Conservation (phyloP, 2,329 filamentous ascomycete genomes). For the Tolypocladium paradoxum region DNA sequence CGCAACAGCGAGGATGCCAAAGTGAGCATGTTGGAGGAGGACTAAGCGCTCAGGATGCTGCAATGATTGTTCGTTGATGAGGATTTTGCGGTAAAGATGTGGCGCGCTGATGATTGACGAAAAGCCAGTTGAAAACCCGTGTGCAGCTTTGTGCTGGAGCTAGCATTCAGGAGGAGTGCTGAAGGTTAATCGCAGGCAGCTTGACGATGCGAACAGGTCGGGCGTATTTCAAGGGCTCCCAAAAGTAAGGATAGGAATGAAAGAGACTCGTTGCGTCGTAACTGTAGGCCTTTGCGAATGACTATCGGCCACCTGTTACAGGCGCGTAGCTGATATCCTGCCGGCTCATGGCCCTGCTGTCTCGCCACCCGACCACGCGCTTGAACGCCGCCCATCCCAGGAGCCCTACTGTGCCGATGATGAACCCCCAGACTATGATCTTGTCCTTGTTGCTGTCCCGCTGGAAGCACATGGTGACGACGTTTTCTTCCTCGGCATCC, state of each 20-base stretch:
- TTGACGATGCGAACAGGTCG: background rate
- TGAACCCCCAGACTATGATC: conserved; percentile 55
- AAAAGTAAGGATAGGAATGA: background rate
- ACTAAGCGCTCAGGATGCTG: conserved; percentile 19
- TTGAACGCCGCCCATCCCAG: conserved; percentile 49
- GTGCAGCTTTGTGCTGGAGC: background rate
- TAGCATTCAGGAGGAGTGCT: background rate
- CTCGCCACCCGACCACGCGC: conserved; percentile 32
- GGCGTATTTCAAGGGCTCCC: background rate
- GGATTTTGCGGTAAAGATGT: background rate
- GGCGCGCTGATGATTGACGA: background rate
- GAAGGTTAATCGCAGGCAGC: too few relatives aligned
- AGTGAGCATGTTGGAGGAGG: conserved; percentile 40
- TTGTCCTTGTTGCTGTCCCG: conserved; percentile 56
- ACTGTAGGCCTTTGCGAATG: background rate
- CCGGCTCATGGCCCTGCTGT: conserved; percentile 18
- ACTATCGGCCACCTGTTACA: conserved; percentile 9
- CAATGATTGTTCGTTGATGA: background rate
- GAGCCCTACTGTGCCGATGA: conserved; percentile 46
- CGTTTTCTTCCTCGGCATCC: conserved; percentile 49
- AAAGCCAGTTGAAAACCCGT: background rate
- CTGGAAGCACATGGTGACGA: conserved; percentile 54
- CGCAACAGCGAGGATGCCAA: conserved; percentile 17
- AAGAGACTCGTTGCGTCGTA: background rate
- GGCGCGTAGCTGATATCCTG: conserved; percentile 18